Conservation (phyloP, 163 green algal genomes). For the Scenedesmus sp. region DNA sequence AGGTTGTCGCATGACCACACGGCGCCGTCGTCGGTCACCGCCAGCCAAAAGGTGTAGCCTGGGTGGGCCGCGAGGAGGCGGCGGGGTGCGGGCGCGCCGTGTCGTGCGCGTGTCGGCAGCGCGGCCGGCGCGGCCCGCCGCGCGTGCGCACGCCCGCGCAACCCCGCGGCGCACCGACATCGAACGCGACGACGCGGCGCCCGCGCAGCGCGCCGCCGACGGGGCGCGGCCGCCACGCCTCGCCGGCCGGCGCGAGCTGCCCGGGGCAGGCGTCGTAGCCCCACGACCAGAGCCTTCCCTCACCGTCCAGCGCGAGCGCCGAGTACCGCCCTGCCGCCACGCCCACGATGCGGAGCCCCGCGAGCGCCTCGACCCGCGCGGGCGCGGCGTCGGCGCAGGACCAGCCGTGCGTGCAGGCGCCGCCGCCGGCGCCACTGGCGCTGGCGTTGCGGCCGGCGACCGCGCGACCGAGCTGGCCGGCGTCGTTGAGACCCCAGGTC, state of each 20-base stretch:
- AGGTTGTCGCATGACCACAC: conserved; percentile 55
- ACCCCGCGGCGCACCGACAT: conserved; percentile 41
- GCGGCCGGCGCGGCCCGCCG: no score
- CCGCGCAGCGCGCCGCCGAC: conserved; percentile 51
- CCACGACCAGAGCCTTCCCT: conserved; percentile 63
- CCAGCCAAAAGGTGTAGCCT: conserved; percentile 61
- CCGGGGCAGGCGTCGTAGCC: conserved; percentile 62
- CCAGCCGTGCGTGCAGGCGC: conserved; percentile 26
- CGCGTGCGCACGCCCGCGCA: no score
- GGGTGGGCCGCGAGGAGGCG: no score
- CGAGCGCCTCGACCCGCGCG: conserved; percentile 4
- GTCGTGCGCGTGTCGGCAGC: no score
- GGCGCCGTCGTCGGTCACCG: conserved; percentile 43
- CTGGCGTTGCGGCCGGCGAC: neutral
- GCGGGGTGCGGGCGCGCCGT: no score
- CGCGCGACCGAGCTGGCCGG: conserved; percentile 64
- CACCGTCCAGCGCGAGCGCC: conserved; percentile 55
- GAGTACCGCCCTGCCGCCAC: conserved; percentile 62
- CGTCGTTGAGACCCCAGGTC: conserved; percentile 72
- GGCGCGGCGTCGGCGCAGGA: conserved; percentile 24
- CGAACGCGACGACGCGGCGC: conserved; percentile 44
- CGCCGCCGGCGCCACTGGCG: neutral
- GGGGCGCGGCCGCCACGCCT: conserved; percentile 44
- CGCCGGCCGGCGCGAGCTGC: conserved; percentile 39
- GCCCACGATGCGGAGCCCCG: conserved; percentile 48